A percentile compares a stretch with the other conserved stretches of the same genome.
Conservation (phyloP, 2,329 filamentous ascomycete genomes). For the Myriosclerotinia duriaeana region DNA sequence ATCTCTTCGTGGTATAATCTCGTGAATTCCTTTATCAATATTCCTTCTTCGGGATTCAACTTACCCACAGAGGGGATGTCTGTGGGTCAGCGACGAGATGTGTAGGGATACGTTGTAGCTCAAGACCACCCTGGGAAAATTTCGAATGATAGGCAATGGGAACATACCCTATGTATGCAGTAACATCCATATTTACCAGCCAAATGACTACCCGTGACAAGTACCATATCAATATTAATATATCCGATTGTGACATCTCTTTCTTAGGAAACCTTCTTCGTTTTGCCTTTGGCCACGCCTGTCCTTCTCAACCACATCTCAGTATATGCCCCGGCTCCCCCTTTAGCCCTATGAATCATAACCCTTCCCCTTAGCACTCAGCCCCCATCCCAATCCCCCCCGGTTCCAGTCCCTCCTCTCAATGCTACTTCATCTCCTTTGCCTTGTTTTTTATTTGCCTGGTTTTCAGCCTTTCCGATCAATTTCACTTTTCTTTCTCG, state of each 20-base stretch:
- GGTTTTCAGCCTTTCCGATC: not conserved
- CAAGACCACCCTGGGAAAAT: too few relatives aligned
- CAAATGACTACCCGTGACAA: not conserved
- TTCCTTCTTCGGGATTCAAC: not conserved
- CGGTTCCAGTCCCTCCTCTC: not conserved
- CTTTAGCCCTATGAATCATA: not conserved
- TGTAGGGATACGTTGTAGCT: not conserved
- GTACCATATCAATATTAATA: not conserved
- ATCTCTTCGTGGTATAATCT: not conserved
- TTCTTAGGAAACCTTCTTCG: not conserved
- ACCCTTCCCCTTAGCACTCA: not conserved
- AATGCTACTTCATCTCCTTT: not conserved
- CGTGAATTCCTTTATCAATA: not conserved
- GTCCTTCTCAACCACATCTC: not conserved
- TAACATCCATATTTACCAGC: not conserved
- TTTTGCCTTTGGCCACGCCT: not conserved
- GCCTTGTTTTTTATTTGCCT: not conserved
- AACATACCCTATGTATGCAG: not conserved
- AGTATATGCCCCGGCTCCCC: not conserved
- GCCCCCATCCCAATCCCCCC: not conserved
- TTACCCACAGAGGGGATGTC: not conserved
- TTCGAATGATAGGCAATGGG: not conserved
- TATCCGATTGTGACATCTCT: not conserved
- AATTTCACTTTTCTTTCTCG: constrained; percentile 46
- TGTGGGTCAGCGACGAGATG: not conserved